Evolutionary conservation across 169 alveolate genomes (phyloP).

Genomic region (Babesia divergens): DNA sequence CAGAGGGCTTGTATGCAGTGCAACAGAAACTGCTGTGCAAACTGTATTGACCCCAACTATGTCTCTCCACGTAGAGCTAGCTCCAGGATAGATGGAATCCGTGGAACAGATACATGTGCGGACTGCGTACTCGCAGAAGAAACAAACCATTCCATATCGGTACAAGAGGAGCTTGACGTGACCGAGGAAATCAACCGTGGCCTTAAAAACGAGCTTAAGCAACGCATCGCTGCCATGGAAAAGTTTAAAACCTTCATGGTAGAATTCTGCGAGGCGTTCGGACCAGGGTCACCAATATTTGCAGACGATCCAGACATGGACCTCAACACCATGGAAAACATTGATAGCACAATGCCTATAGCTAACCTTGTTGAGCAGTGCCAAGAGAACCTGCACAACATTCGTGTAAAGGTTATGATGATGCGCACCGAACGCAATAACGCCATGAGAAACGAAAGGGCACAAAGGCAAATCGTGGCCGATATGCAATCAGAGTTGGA

Average conservation of each 20-base stretch:
- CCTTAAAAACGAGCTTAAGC: conserved; percentile 69
- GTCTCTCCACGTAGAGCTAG: conserved; percentile 30
- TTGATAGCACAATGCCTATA: conserved; percentile 15
- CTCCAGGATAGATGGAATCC: conserved; percentile 27
- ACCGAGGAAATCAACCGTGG: conserved; percentile 73
- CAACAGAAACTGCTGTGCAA: conserved; percentile 48
- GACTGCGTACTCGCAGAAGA: conserved; percentile 70
- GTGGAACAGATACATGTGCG: conserved; percentile 62
- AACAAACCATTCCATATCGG: conserved; percentile 70
- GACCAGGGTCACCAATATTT: conserved; percentile 43
- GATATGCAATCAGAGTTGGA: conserved; percentile 14
- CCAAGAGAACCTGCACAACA: conserved; percentile 30
- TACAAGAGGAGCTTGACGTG: conserved; percentile 77
- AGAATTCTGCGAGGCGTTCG: conserved; percentile 66
- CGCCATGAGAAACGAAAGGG: conserved; percentile 4
- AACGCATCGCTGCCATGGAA: conserved; percentile 70
- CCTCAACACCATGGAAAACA: background rate
- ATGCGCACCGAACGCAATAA: conserved; percentile 25
- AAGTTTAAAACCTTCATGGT: conserved; percentile 67
- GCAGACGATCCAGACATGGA: background rate
- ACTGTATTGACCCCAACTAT: conserved; percentile 28
- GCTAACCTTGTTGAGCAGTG: conserved; percentile 31
- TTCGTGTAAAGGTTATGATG: conserved; percentile 4
- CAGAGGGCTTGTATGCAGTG: conserved; percentile 37
- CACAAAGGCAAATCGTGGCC: background rate